Base-by-base conservation (phyloP, 2,329 filamentous ascomycete species). In the Trichoderma simmonsii region DNA sequence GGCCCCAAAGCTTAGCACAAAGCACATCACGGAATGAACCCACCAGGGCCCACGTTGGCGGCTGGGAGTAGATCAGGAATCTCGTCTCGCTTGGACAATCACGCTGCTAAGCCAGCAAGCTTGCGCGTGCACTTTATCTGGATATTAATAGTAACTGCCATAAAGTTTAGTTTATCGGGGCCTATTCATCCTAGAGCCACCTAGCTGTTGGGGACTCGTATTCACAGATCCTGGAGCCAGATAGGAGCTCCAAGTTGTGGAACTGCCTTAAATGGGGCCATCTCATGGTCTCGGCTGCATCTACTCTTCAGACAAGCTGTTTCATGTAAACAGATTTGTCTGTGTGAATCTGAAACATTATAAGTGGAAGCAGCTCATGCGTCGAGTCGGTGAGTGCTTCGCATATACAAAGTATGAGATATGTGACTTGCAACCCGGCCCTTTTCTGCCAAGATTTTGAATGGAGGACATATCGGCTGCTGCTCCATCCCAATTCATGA, bases 1-100 rank as follows among this genome's bases (percentile, higher is more conserved):
- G 32, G 56, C n/a, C 39, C 39, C 39, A 70, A 70, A 70, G 67
- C 57, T 70, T 70, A 70, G 67, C 57, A 54, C 43, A 4, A 60
- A 70, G 66, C 24, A 43, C 56, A 68, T 60, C 36, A 61, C 66
- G 56, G 66, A 57, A 69, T 34, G 56, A 60, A 30, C 36, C 66
- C 57, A 71, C 59, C 14, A 28, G 8, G 68, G 24, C 51, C 68
- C 68, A 71, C 61, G 67, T 21, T 63, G 59, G 30, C 24, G 21
- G 43, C 67, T 24, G 21, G 30, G 57, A 59, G 48, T 6, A 71
- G 60, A 64, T 57, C 48, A 57, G 24, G 28, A 56, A 64, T 64
- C 66, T 69, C n/a, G 21, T 59, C 48, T 59, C 32, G 30, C 7
- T n/a, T 32, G 21, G 36, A 59, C 28, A 51, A 11, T 32, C 39